Conservation (phyloP, 208 protist genomes). For the Wallacemonas sp. region DNA sequence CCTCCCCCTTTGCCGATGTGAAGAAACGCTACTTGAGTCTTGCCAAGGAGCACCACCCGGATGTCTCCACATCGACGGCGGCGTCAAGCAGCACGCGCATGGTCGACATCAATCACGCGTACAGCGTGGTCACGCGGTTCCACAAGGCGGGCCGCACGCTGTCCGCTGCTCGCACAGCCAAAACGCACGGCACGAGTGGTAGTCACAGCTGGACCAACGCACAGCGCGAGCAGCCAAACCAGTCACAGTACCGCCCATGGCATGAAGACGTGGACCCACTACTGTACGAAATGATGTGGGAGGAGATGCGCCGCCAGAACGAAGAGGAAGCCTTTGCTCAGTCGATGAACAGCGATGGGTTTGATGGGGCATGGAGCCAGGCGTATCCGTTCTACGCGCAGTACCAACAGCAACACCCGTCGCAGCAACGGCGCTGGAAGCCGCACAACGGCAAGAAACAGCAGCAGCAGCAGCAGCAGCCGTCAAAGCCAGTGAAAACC, state of each 20-base stretch:
- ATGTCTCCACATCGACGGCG: slow-evolving; percentile 42
- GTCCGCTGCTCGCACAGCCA: neutral
- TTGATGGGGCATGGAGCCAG: slow-evolving; percentile 15
- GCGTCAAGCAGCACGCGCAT: slow-evolving; percentile 35
- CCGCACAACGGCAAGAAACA: slow-evolving; percentile 17
- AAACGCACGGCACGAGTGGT: neutral
- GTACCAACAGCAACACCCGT: slow-evolving; percentile 9
- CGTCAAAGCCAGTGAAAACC: slow-evolving; percentile 26
- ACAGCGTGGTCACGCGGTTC: slow-evolving; percentile 74
- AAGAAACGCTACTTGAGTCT: slow-evolving; percentile 82
- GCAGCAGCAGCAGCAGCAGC: slow-evolving; percentile 11
- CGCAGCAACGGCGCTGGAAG: slow-evolving; percentile 17
- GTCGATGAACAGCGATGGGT: slow-evolving; percentile 23
- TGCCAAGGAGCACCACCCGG: slow-evolving; percentile 90
- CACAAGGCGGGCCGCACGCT: slow-evolving; percentile 59
- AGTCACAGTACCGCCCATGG: slow-evolving; percentile 69
- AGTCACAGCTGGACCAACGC: slow-evolving; percentile 14
- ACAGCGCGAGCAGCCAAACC: slow-evolving; percentile 21
- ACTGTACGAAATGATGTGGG: slow-evolving; percentile 92
- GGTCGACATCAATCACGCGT: slow-evolving; percentile 87
- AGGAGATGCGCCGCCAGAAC: slow-evolving; percentile 84
- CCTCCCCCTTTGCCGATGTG: slow-evolving; percentile 59
- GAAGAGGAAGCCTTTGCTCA: slow-evolving; percentile 40
- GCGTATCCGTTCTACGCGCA: slow-evolving; percentile 7
- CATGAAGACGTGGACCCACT: slow-evolving; percentile 85